These are phyloP conservation scores for Clonostachys solani DNA, from an alignment of 2,329 filamentous ascomycete genomes.

Conservation along the genomic window DNA sequence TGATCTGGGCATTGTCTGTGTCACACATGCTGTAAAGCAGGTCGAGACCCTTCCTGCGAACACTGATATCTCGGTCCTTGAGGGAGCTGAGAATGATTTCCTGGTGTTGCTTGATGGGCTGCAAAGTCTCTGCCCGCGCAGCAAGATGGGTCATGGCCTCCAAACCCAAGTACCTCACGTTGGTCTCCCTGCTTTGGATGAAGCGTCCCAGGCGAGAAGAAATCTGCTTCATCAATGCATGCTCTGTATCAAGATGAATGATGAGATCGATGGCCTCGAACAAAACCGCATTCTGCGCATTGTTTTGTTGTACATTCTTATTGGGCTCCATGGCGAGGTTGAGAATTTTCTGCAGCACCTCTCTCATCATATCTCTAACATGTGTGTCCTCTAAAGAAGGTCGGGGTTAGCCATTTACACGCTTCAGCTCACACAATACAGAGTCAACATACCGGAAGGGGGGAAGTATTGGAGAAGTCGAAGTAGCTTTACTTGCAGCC, in stretches of 20 bases:
- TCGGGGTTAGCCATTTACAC: too few relatives aligned
- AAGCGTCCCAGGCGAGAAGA: constrained; percentile 88
- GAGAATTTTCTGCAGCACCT: constrained; percentile 86
- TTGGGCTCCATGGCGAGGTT: constrained; percentile 88
- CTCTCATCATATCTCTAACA: constrained; percentile 84
- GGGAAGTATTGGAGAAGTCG: constrained; percentile 93
- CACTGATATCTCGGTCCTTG: constrained; percentile 94
- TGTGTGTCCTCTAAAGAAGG: constrained; percentile 73
- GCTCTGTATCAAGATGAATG: constrained; percentile 94
- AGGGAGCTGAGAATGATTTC: constrained; percentile 92
- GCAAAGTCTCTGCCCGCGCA: constrained; percentile 86
- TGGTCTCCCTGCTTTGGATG: constrained; percentile 94
- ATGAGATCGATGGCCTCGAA: constrained; percentile 99
- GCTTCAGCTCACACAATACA: neutral
- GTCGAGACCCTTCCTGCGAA: constrained; percentile 91
- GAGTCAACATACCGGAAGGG: constrained; percentile 65
- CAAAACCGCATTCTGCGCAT: constrained; percentile 94
- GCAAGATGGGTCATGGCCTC: constrained; percentile 99
- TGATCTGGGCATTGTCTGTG: constrained; percentile 84
- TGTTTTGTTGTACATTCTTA: constrained; percentile 99
- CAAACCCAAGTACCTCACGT: constrained; percentile 90
- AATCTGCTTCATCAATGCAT: constrained; percentile 92
- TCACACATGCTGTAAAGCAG: constrained; percentile 99
- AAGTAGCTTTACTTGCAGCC: constrained; percentile 94
- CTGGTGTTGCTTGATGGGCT: constrained; percentile 97